Conservation (phyloP, 2,329 filamentous ascomycete genomes). For the Orbilia brochopaga region DNA sequence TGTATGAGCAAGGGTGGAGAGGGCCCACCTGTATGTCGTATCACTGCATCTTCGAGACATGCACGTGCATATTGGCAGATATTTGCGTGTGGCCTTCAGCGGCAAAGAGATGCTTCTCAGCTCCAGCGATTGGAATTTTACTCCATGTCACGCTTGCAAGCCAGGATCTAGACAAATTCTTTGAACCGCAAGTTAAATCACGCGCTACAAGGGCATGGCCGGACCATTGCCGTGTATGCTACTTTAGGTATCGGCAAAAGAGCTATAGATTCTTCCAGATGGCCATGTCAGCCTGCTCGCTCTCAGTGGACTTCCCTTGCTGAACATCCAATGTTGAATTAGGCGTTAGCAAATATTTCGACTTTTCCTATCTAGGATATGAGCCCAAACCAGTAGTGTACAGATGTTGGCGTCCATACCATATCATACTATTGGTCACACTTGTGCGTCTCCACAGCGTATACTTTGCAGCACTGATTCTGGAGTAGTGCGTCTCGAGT, state of each 20-base stretch:
- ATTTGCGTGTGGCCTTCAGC: no score
- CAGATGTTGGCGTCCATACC: no score
- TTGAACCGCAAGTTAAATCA: conserved; percentile 32
- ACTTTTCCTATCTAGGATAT: conserved; percentile 30
- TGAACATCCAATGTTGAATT: conserved; percentile 42
- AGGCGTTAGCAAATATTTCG: conserved; percentile 30
- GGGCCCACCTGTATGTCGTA: neutral
- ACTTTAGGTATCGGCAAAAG: conserved; percentile 41
- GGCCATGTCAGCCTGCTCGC: conserved; percentile 16
- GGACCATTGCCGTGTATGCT: neutral
- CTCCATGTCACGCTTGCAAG: conserved; percentile 11
- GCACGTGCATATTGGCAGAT: no score
- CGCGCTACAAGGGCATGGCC: conserved; percentile 32
- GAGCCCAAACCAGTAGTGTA: conserved; percentile 40
- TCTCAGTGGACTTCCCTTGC: conserved; percentile 12
- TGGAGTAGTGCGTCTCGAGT: conserved; percentile 14
- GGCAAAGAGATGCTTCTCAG: no score
- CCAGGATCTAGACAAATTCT: conserved; percentile 17
- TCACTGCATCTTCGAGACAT: no score
- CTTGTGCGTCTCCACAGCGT: conserved; percentile 2
- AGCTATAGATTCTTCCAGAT: neutral
- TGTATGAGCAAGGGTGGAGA: conserved; percentile 14
- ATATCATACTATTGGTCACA: conserved; percentile 19
- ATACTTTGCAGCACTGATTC: no score
- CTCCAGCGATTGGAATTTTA: conserved; percentile 17